Percentiles rank a stretch among this genome's conserved stretches.
These are phyloP conservation scores for Sporothrix sp. DNA, from an alignment of 2,329 filamentous ascomycete genomes.

Conservation along the genomic window DNA sequence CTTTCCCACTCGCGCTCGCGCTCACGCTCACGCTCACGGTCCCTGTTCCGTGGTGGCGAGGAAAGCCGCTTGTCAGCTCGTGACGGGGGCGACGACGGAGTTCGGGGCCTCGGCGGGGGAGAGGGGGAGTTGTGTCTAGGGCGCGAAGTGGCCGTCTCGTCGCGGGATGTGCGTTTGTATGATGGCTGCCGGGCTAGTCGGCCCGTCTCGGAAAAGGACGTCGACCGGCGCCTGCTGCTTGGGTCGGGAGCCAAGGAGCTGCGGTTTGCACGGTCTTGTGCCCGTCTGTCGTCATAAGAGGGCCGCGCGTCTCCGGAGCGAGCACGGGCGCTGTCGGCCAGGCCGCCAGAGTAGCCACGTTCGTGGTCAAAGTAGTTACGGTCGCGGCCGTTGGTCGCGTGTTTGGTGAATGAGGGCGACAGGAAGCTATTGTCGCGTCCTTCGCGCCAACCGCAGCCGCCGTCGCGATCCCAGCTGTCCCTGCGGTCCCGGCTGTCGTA, in stretches of 20 bases:
- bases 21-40: slow-evolving; percentile 6
- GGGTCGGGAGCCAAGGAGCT: slow-evolving; percentile 12
- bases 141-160: slow-evolving; percentile 14
- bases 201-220: slow-evolving; percentile 20
- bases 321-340: neutral
- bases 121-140: slow-evolving; percentile 11
- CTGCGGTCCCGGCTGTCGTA: slow-evolving; percentile 23
- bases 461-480: slow-evolving; percentile 19
- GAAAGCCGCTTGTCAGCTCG: neutral
- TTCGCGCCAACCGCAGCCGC: slow-evolving; percentile 4
- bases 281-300: slow-evolving; percentile 1
- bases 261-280: neutral
- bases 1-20: slow-evolving; percentile 15
- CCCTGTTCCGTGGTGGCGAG: neutral
- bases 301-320: slow-evolving; percentile 14
- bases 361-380: slow-evolving; percentile 30
- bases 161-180: slow-evolving; percentile 13
- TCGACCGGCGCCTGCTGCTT: slow-evolving; percentile 26
- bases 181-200: slow-evolving; percentile 13
- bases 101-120: slow-evolving; percentile 22
- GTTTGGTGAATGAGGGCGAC: slow-evolving; percentile 35
- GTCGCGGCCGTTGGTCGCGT: slow-evolving; percentile 33
- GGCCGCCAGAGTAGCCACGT: neutral
- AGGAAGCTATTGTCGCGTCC: slow-evolving; percentile 27
- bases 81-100: slow-evolving; percentile 22